A percentile compares a stretch with the other conserved stretches of the same genome.
These are phyloP conservation scores for Monilinia aucupariae DNA, from an alignment of 2,329 filamentous ascomycete species.

Conservation along the genomic window DNA sequence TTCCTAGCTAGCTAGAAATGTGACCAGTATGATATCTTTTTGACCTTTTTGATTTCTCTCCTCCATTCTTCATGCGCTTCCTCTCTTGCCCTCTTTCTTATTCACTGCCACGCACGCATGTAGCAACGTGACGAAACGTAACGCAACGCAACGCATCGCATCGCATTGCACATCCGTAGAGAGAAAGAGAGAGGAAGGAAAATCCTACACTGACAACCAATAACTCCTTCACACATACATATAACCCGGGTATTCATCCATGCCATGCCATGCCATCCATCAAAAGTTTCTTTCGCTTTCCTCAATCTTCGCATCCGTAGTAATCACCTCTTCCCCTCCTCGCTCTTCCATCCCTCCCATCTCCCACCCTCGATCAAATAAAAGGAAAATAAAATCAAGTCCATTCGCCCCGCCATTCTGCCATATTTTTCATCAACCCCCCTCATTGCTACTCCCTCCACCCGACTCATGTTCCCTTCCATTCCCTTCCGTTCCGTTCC, in stretches of 20 bases:
- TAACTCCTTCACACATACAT: neutral
- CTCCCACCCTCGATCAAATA: neutral
- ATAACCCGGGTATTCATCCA: constrained; percentile 9
- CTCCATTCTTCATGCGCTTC: neutral
- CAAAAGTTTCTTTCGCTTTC: neutral
- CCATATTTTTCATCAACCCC: neutral
- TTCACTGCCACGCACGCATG: neutral
- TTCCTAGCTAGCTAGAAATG: no score
- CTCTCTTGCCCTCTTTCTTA: neutral
- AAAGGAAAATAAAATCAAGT: neutral
- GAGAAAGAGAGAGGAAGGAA: neutral
- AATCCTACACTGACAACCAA: neutral
- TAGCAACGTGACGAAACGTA: no score
- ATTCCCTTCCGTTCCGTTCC: neutral
- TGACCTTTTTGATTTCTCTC: no score
- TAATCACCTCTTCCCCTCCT: neutral
- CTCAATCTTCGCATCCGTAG: neutral
- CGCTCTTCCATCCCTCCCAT: neutral
- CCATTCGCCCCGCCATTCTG: neutral
- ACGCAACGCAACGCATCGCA: neutral
- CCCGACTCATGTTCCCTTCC: neutral
- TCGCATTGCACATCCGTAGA: neutral
- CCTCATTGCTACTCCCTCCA: neutral
- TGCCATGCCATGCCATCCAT: constrained; percentile 4
- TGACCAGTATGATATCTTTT: no score